Base-by-base conservation (phyloP, 2,329 filamentous ascomycete species). In the Penicillium hordei region DNA sequence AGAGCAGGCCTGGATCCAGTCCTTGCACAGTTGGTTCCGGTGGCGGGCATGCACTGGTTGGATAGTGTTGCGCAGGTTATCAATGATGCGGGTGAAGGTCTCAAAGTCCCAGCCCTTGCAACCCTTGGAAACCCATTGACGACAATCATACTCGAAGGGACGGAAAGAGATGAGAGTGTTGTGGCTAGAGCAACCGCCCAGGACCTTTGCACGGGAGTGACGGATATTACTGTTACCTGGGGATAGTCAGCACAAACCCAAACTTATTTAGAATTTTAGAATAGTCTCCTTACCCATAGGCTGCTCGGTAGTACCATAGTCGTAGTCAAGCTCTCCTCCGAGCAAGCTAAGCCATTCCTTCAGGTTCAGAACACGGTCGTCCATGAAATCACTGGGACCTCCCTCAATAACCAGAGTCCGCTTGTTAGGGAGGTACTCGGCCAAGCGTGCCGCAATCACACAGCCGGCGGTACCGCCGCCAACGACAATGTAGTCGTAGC, bases 101-200 rank as follows among this genome's bases (percentile, higher is more conserved):
- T 90, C 86, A 78, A 95, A 96, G 70, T 84, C 86, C 92, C 92
- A 96, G 68, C 91, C 91, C 72, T 84, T 85, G 79, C 89, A 92
- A 60, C 92, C 92, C 70, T 90, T 81, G 33, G 84, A 84, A 69
- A 93, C 88, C 92, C 92, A 96, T 67, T 90, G 83, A 71, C 90
- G 83, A 78, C 90, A 85, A 76, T 96, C 92, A 75, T 95, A 93
- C 75, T 92, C 86, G 72, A 96, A 95, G 8, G 92, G 91, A 27
- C 91, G 86, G 84, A 96, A 96, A 19, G 90, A 94, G 75, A 96
- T 96, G 68, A 96, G 82, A 21, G 92, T 96, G 79, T 96, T 96
- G 83, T 96, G 92, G 59, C 89, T 93, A 44, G 91, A 95, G 82
- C 92, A 96, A 65, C 92, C 92, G 66, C 92, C 92, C 31, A 96